These are phyloP conservation scores for Candida patagonica DNA, from an alignment of 805 yeast species.

Conservation along the genomic window DNA sequence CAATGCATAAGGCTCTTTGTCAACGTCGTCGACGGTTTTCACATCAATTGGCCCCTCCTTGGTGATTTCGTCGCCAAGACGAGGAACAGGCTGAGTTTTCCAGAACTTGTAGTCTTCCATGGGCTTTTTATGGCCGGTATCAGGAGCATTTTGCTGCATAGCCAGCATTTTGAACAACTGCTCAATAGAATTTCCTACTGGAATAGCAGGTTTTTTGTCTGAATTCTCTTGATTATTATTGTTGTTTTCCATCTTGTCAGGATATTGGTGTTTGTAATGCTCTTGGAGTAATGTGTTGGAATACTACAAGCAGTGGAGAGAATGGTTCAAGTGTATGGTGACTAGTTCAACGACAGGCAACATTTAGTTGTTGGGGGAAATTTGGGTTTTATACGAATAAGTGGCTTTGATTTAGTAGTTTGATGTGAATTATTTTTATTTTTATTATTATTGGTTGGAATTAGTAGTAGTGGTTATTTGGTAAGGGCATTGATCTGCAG, in stretches of 20 bases:
- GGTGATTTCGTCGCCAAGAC: conserved; percentile 55
- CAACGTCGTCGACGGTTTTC: conserved; percentile 65
- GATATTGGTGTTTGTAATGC: neutral
- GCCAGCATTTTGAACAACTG: conserved; percentile 17
- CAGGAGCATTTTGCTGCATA: conserved; percentile 2
- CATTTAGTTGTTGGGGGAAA: too few relatives aligned
- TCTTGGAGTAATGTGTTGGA: too few relatives aligned
- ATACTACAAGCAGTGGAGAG: too few relatives aligned
- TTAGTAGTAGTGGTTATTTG: too few relatives aligned
- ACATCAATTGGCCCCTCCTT: conserved; percentile 77
- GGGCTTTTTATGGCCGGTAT: conserved; percentile 25
- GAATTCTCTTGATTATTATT: neutral
- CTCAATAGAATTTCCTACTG: conserved; percentile 17
- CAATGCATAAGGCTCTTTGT: conserved; percentile 61
- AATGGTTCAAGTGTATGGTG: too few relatives aligned
- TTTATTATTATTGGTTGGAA: too few relatives aligned
- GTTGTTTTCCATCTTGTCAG: neutral
- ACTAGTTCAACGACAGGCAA: too few relatives aligned
- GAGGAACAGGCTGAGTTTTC: conserved; percentile 94
- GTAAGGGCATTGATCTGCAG: too few relatives aligned
- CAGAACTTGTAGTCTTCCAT: conserved; percentile 93
- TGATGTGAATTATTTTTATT: neutral
- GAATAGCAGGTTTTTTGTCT: neutral
- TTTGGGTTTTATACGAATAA: neutral
- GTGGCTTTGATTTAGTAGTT: neutral